Evolutionary conservation across 768 basidiomycete species (phyloP).

Genomic region (Leucocoprinus birnbaumii): DNA sequence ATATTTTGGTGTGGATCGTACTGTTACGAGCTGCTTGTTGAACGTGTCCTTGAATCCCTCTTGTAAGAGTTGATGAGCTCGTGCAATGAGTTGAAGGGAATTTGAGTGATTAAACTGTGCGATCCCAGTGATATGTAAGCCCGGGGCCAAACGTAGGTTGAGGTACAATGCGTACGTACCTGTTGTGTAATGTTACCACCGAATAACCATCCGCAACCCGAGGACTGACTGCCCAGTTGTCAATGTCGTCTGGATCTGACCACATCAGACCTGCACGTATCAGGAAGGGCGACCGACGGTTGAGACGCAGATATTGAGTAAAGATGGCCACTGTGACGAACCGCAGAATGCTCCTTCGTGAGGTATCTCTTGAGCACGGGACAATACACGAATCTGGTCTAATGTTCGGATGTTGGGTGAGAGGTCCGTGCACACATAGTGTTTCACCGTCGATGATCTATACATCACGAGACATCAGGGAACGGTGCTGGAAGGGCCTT

Average conservation of each 20-base stretch:
- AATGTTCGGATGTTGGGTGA: slow-evolving; percentile 95
- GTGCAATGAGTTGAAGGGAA: slow-evolving; percentile 80
- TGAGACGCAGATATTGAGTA: too few relatives aligned
- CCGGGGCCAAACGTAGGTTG: too few relatives aligned
- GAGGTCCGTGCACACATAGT: slow-evolving; percentile 89
- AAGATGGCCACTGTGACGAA: too few relatives aligned
- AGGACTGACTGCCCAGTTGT: slow-evolving; percentile 96
- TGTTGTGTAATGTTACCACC: slow-evolving; percentile 84
- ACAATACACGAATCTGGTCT: slow-evolving; percentile 90
- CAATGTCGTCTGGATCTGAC: slow-evolving; percentile 95
- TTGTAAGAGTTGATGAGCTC: slow-evolving; percentile 96
- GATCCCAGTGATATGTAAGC: too few relatives aligned
- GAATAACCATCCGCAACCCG: slow-evolving; percentile 97
- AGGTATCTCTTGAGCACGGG: slow-evolving; percentile 95
- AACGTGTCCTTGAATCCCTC: slow-evolving; percentile 98
- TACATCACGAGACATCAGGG: too few relatives aligned
- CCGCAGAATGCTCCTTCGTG: slow-evolving; percentile 99
- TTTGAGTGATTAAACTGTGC: slow-evolving; percentile 95
- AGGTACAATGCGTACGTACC: slow-evolving; percentile 44
- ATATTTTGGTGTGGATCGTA: slow-evolving; percentile 92
- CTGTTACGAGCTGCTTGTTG: slow-evolving; percentile 88
- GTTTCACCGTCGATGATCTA: slow-evolving; percentile 95
- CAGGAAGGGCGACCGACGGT: too few relatives aligned
- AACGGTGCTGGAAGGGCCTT: too few relatives aligned
- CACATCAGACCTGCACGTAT: slow-evolving; percentile 95